Evolutionary conservation across 768 basidiomycete species (phyloP), one percentile per base, ranked within the genome.

Genomic region (Aureoboletus auriporus): DNA sequence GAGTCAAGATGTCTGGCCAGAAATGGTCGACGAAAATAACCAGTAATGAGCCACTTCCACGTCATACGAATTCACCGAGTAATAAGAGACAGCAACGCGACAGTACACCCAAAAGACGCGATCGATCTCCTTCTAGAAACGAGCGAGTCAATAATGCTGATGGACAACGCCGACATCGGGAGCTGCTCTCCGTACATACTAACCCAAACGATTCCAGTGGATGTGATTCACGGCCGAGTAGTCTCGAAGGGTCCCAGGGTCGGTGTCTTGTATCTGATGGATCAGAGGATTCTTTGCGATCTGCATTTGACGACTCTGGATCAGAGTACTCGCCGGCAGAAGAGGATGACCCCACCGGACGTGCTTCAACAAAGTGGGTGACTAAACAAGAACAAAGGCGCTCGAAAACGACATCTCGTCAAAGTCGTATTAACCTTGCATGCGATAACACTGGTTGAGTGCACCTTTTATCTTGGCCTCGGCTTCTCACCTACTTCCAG

Each of bases 321-420:
- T 65, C 59, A 6, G 70, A 69, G 48, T 63, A 67, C 49, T 65
- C 64, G 13, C 53, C 59, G 4, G 60, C 40, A 20, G 63, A 62
- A n/a, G 60, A 66, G 37, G 42, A 51, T 28, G 42, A 47, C 11
- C 42, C 39, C 23, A 36, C 20, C 11, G 12, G 44, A 2, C 46
- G 28, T 11, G 31, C 20, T n/a, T 43, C 49, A 8, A 39, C 41
- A 9, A 50, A 37, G 28, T 37, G 51, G 37, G 50, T 44, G 27
- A 33, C 33, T n/a, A 54, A 42, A 31, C n/a, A 14, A 3, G 58
- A 52, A 28, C 55, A 44, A 43, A 40, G n/a, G 4, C 51, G 46
- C n/a, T 37, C 41, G 1, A 51, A 39, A 20, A 6, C 38, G 14
- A n/a, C 43, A 8, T 1, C 17, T 5, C 49, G 50, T 17, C 59